A percentile compares a stretch with the other conserved stretches of the same genome.
These are phyloP conservation scores for Trifolium fragiferum DNA, from an alignment of 306 rosid species.

Conservation along the genomic window DNA sequence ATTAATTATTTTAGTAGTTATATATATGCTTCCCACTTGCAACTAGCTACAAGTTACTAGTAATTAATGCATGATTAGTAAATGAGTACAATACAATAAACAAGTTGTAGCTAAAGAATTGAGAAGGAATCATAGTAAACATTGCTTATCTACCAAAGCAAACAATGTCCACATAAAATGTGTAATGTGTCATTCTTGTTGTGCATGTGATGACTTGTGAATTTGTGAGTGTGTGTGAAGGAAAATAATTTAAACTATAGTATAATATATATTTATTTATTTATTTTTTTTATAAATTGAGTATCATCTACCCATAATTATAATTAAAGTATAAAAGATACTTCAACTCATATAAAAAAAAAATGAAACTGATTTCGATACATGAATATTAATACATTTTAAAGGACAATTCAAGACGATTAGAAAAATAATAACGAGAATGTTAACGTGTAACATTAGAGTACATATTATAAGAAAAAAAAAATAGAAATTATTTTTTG, in stretches of 20 bases:
- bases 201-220: constrained; percentile 7
- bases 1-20: not conserved
- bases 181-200: constrained; percentile 18
- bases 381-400: not conserved
- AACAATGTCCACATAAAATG: constrained; percentile 61
- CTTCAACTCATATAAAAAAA: not conserved
- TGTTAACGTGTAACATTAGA: too few species aligned
- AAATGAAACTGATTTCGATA: not conserved
- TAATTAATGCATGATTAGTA: constrained; percentile 5
- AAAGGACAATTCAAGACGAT: not conserved
- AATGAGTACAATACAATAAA: not conserved
- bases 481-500: too few species aligned
- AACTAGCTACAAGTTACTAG: constrained; percentile 2
- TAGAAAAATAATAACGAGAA: not conserved
- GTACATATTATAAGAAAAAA: too few species aligned
- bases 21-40: not conserved
- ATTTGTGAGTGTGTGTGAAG: not conserved
- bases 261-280: not conserved
- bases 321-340: not conserved
- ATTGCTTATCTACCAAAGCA: constrained; percentile 29
- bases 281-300: not conserved
- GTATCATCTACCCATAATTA: not conserved
- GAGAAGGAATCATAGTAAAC: not conserved
- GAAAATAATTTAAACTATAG: not conserved
- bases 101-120: constrained; percentile 1